Evolutionary conservation across 2,329 filamentous ascomycete species (phyloP).

Genomic region (Fusarium metavorans): DNA sequence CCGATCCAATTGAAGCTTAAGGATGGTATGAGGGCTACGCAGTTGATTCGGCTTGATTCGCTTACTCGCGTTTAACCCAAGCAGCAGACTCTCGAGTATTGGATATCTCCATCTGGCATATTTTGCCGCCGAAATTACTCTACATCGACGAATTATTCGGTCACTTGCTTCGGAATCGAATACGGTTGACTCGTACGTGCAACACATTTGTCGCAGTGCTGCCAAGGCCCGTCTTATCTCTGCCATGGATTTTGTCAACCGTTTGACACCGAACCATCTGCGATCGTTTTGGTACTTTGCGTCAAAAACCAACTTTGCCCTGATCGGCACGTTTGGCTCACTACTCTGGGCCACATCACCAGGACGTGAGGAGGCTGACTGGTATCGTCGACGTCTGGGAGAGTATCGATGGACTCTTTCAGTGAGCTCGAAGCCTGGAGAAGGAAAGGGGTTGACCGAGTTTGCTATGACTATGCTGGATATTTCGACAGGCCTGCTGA

Average conservation of each 20-base stretch:
- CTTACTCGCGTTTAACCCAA: conserved; percentile 52
- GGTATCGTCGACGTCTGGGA: conserved; percentile 85
- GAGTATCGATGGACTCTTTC: conserved; percentile 96
- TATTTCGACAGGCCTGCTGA: conserved; percentile 75
- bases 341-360: conserved; percentile 91
- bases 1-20: conserved; percentile 86
- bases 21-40: conserved; percentile 81
- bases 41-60: conserved; percentile 74
- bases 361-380: conserved; percentile 88
- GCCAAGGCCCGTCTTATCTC: conserved; percentile 95
- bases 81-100: conserved; percentile 67
- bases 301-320: conserved; percentile 89
- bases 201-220: conserved; percentile 92
- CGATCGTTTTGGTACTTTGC: conserved; percentile 95
- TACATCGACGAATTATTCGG: conserved; percentile 90
- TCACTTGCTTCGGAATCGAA: conserved; percentile 67
- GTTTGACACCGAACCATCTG: conserved; percentile 86
- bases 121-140: conserved; percentile 93
- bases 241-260: conserved; percentile 97
- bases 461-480: conserved; percentile 85
- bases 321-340: conserved; percentile 94
- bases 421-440: conserved; percentile 81
- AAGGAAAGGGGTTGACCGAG: conserved; percentile 68
- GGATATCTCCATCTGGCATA: conserved; percentile 91
- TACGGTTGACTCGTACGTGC: conserved; percentile 79